Evolutionary conservation across 2,329 filamentous ascomycete species (phyloP).

Genomic region (Aureobasidium subglaciale): DNA sequence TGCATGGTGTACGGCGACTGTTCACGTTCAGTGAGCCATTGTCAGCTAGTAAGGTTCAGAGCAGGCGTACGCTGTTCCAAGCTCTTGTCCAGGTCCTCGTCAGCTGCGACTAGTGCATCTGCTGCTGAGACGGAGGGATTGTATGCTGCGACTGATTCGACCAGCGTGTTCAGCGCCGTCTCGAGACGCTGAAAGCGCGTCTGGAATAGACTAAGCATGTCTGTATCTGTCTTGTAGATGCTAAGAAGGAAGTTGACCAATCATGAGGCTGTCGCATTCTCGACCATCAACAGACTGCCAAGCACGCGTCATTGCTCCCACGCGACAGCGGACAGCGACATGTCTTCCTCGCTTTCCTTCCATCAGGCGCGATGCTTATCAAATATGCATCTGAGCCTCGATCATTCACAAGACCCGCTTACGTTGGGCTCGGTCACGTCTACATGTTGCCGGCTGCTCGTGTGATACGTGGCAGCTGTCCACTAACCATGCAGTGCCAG

Average conservation of each 20-base stretch:
- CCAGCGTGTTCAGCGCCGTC: constrained; percentile 54
- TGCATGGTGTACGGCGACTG: constrained; percentile 62
- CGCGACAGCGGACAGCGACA: neutral
- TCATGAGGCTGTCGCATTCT: neutral
- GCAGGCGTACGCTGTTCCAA: constrained; percentile 52
- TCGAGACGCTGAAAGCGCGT: constrained; percentile 41
- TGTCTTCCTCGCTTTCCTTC: neutral
- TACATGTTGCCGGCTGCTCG: neutral
- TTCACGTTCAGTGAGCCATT: constrained; percentile 32
- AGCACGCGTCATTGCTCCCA: neutral
- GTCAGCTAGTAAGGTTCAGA: neutral
- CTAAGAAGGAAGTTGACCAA: constrained; percentile 14
- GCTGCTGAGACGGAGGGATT: constrained; percentile 65
- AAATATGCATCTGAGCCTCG: too few species aligned
- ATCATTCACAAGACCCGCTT: neutral
- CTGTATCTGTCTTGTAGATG: constrained; percentile 6
- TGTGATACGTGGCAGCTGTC: neutral
- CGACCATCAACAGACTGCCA: neutral
- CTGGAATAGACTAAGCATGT: constrained; percentile 38
- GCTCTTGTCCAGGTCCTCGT: constrained; percentile 58
- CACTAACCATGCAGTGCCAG: constrained; percentile 2
- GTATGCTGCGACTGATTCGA: constrained; percentile 76
- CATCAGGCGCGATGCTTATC: too few species aligned
- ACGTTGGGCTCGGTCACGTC: neutral
- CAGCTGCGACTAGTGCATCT: constrained; percentile 62